Evolutionary conservation across 139 green algal genomes (phyloP), one percentile per base, ranked within the genome.

Genomic region (Bryopsis sp.): DNA sequence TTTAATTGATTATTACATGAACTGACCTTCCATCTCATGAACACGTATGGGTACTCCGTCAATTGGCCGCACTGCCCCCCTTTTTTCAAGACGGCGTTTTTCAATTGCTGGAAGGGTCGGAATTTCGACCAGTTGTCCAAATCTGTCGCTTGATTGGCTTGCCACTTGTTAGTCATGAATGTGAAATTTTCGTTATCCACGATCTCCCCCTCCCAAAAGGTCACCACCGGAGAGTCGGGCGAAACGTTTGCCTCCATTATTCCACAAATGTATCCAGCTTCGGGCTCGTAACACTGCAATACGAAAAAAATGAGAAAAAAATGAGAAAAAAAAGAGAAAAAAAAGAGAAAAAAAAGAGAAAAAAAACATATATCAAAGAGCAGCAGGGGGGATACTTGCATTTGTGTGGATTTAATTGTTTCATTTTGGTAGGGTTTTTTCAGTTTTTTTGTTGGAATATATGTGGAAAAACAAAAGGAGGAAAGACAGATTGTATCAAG

Each of bases 131-230:
- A 67, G 33, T 67, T 33, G 6, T 47, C 31, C 31, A 67, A 29
- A 26, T 67, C 59, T 26, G 31, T 67, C 8, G 5, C 7, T 32
- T 24, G 19, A 7, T 47, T 32, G 19, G 80, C 79, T 2, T 76
- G 74, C 81, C 81, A 94, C 33, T 89, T 80, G n/a, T 66, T 38
- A 2, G 85, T 92, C 64, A 83, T 81, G 68, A 94, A 94, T 62
- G 68, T 76, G 71, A 85, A 50, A 70, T 89, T 86, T 5, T 76
- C 54, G 58, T 88, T 90, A 77, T 93, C 87, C 38, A 94, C 77
- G 39, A 92, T 86, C 48, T 92, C 83, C 0, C 87, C 87, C 64
- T 92, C 80, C 63, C 85, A 91, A 58, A 86, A 91, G 8, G 85
- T 91, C 26, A 74, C 48, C 39, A 90, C 78, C 2, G 76, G 77